Percentiles rank a stretch among this genome's conserved stretches.
phyloP scores from a whole-genome alignment of 768 basidiomycete species.

The Pulveroboletus sp. region DNA sequence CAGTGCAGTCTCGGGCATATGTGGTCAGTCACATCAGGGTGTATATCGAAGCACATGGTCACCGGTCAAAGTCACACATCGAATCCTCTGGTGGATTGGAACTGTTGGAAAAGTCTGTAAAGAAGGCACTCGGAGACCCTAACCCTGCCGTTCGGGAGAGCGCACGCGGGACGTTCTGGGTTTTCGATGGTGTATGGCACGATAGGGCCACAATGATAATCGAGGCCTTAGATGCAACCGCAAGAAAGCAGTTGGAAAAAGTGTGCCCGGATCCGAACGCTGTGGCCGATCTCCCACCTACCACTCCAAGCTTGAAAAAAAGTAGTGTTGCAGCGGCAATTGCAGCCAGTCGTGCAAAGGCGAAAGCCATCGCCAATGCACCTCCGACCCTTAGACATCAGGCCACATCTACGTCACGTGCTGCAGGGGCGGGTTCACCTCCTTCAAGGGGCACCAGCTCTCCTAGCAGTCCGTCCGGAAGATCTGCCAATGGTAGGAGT shows the following conservation, averaged over 20 bases:
- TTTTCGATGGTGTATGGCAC: constrained; percentile 70
- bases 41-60: constrained; percentile 70
- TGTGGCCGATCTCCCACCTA: constrained; percentile 39
- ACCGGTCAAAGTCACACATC: constrained; percentile 56
- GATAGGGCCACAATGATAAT: constrained; percentile 61
- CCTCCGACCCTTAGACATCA: constrained; percentile 79
- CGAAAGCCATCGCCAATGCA: constrained; percentile 75
- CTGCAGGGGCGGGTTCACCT: constrained; percentile 40
- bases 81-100: constrained; percentile 69
- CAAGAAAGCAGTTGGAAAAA: constrained; percentile 83
- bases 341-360: constrained; percentile 86
- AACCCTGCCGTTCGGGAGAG: constrained; percentile 76
- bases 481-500: constrained; percentile 38
- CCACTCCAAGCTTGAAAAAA: constrained; percentile 64
- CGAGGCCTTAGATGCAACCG: constrained; percentile 58
- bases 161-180: constrained; percentile 75
- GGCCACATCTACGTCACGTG: constrained; percentile 67
- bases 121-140: constrained; percentile 68
- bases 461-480: constrained; percentile 40
- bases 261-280: constrained; percentile 60
- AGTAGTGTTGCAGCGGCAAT: constrained; percentile 81
- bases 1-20: constrained; percentile 63
- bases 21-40: constrained; percentile 66
- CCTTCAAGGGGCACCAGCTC: constrained; percentile 36
- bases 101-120: constrained; percentile 65